Evolutionary conservation across 1,284 basidiomycete species (phyloP).

Genomic region (Cutaneotrichosporon cyanovorans): DNA sequence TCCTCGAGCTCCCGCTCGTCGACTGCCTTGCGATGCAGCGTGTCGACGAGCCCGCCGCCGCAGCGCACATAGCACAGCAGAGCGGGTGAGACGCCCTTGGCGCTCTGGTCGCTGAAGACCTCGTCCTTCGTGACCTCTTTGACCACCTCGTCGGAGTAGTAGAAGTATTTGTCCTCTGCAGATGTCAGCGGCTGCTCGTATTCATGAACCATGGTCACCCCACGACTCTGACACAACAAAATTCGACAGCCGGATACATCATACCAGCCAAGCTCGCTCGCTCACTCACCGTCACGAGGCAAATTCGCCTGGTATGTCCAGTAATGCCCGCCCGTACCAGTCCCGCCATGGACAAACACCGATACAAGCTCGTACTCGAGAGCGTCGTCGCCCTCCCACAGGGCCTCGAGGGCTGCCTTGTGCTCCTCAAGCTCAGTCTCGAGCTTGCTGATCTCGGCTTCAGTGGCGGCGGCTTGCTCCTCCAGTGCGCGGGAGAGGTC

Average conservation of each 20-base stretch:
- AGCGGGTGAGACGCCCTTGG: slow-evolving; percentile 40
- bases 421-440: slow-evolving; percentile 54
- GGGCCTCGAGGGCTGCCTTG: slow-evolving; percentile 62
- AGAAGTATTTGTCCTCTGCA: slow-evolving; percentile 73
- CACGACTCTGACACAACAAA: no score
- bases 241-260: no score
- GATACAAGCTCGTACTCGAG: slow-evolving; percentile 85
- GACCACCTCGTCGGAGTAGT: slow-evolving; percentile 86
- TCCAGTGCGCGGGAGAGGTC: slow-evolving; percentile 34
- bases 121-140: slow-evolving; percentile 42
- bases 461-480: slow-evolving; percentile 53
- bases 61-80: slow-evolving; percentile 45
- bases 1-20: background rate
- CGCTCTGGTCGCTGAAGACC: slow-evolving; percentile 34
- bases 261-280: no score
- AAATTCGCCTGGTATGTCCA: slow-evolving; percentile 45
- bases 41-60: slow-evolving; percentile 31
- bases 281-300: slow-evolving; percentile 36
- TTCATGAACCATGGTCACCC: background rate
- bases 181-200: no score
- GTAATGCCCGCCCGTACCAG: slow-evolving; percentile 41
- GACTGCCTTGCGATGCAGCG: slow-evolving; percentile 33
- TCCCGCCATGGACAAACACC: slow-evolving; percentile 94
- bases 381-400: slow-evolving; percentile 65
- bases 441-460: slow-evolving; percentile 57